Evolutionary conservation across 495 filamentous ascomycete species (phyloP), one percentile per base, ranked within the genome.

Genomic region (Gamarada debralockiae): DNA sequence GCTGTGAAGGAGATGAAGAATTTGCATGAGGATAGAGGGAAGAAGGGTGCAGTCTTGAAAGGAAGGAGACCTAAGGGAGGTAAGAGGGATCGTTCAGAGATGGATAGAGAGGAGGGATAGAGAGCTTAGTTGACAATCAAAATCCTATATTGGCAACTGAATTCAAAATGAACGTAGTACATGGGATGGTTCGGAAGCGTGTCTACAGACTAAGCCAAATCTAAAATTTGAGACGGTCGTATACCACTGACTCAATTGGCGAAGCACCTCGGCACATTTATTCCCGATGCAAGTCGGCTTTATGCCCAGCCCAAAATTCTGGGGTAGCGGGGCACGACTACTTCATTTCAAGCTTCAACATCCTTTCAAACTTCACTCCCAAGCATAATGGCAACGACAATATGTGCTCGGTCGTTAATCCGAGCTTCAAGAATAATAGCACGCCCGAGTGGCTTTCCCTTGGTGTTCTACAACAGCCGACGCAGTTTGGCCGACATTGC

Each of bases 1-100:
- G 89, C 92, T 5, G 81, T 85, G 31, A 82, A 77, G 61, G 81
- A 92, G 69, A 87, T 97, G 86, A 95, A 90, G 76, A 76, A 79
- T 48, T 65, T 87, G 61, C 79, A 92, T 52, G 91, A 97, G 46
- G 86, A 85, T 70, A 76, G 78, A 51, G 87, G 85, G 1, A 84
- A 76, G 33, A 82, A 74, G 58, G 82, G 85, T 1, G 78, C 79
- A 0, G 72, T 74, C 25, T 67, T 82, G 39, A 81, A 76, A 61
- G 79, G 81, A 0, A 75, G 74, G 39, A 67, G 64, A 49, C 55
- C 59, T 23, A 60, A 58, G 27, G 73, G 70, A 31, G 64, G 61
- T n/a, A 87, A 85, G 70, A 73, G 79, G 43, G 70, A 75, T 23
- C 73, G 83, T 43, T 87, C 93, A 65, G 74, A 85, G 27, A 95